phyloP scores from a whole-genome alignment of 306 rosid genomes.

The Trifolium repens region DNA sequence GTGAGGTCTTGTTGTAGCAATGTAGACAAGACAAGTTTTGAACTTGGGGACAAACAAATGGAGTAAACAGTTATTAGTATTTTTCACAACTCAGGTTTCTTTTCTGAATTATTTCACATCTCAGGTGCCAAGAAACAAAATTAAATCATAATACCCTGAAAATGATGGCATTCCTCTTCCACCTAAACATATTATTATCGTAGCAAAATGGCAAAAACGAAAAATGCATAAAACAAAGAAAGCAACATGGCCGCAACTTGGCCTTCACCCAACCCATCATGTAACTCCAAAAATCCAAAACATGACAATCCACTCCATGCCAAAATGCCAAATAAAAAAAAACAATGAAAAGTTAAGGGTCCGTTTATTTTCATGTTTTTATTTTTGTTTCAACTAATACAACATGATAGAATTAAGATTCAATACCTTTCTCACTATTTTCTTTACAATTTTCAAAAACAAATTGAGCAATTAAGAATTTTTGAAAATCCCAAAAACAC shows the following conservation, averaged over 20 bases:
- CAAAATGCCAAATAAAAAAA: neutral
- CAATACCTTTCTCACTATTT: neutral
- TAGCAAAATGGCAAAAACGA: slow-evolving; percentile 28
- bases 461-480: neutral
- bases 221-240: neutral
- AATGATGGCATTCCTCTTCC: slow-evolving; percentile 28
- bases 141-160: neutral
- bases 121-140: neutral
- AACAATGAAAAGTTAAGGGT: neutral
- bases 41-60: neutral
- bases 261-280: slow-evolving; percentile 4
- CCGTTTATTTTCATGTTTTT: neutral
- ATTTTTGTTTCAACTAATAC: neutral
- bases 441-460: neutral
- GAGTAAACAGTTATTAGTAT: neutral
- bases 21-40: neutral
- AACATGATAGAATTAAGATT: neutral
- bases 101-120: neutral
- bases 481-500: neutral
- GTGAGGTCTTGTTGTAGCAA: neutral
- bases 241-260: neutral
- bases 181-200: slow-evolving; percentile 1
- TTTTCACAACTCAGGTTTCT: neutral
- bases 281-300: slow-evolving; percentile 18
- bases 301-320: slow-evolving; percentile 15